A percentile compares a stretch with the other conserved stretches of the same genome.
Conservation (phyloP, 2,329 filamentous ascomycete species). For the Ceratocystis cacaofunesta region DNA sequence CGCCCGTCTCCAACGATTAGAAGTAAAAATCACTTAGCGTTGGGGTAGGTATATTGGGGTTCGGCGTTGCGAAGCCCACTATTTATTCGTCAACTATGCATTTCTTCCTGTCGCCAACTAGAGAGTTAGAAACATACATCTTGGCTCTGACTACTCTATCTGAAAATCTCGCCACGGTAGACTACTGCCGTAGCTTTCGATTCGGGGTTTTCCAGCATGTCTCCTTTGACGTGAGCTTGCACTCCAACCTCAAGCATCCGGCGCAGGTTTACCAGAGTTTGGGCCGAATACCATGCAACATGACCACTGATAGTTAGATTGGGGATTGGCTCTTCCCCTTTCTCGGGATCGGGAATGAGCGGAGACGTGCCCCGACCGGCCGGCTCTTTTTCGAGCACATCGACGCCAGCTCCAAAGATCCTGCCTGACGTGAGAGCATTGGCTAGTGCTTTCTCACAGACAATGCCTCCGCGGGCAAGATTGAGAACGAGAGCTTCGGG, state of each 20-base stretch:
- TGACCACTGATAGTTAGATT: constrained; percentile 11
- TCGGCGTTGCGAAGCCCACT: too few relatives aligned
- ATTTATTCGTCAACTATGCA: too few relatives aligned
- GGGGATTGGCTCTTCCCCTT: constrained; percentile 7
- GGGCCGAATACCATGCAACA: constrained; percentile 11
- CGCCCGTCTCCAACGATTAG: too few relatives aligned
- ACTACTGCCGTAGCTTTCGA: constrained; percentile 6
- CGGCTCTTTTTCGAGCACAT: constrained; percentile 24
- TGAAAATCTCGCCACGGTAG: constrained; percentile 5
- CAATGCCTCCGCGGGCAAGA: constrained; percentile 24
- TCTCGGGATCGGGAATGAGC: constrained; percentile 8
- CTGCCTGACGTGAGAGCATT: constrained; percentile 22
- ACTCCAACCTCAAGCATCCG: constrained; percentile 8
- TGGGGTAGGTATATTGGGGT: too few relatives aligned
- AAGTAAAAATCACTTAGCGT: too few relatives aligned
- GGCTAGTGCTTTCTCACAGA: constrained; percentile 26
- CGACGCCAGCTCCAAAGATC: constrained; percentile 26
- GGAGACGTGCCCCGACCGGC: constrained; percentile 16
- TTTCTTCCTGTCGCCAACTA: too few relatives aligned
- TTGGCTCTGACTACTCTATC: neutral
- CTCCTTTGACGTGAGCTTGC: constrained; percentile 3
- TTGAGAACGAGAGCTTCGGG: constrained; percentile 22
- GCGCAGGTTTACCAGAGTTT: constrained; percentile 7
- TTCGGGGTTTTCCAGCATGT: neutral
- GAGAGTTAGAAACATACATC: too few relatives aligned